A percentile compares a stretch with the other conserved stretches of the same genome.
These are phyloP conservation scores for Berberis thunbergii DNA, from an alignment of 164 flowering plant species.

Conservation along the genomic window DNA sequence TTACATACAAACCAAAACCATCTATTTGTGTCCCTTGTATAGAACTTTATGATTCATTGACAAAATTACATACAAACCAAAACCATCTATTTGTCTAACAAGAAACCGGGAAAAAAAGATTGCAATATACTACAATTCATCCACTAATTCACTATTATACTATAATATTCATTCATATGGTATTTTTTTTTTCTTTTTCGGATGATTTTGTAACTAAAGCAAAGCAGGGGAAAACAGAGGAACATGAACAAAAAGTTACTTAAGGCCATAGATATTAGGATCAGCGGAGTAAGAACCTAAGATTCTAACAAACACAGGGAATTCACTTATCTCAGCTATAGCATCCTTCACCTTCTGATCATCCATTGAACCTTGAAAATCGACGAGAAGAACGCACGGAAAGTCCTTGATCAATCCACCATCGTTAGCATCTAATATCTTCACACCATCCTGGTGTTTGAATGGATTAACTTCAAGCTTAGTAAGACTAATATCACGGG, in stretches of 20 bases:
- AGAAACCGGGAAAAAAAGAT: neutral
- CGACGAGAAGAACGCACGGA: conserved; percentile 16
- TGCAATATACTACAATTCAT: neutral
- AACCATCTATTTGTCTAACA: neutral
- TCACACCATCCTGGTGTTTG: conserved; percentile 5
- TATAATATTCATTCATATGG: neutral
- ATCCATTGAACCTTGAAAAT: conserved; percentile 20
- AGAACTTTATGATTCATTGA: too few relatives aligned
- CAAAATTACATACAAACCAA: too few relatives aligned
- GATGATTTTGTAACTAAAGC: neutral
- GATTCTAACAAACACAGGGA: conserved; percentile 15
- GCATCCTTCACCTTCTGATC: conserved; percentile 23
- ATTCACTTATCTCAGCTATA: conserved; percentile 13
- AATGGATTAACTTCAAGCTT: conserved; percentile 17
- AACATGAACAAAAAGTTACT: conserved; percentile 1
- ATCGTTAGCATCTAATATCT: conserved; percentile 13
- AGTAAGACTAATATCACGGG: conserved; percentile 17
- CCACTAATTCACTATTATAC: neutral
- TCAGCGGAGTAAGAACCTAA: conserved; percentile 21
- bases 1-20: too few relatives aligned
- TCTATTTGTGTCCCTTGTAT: too few relatives aligned
- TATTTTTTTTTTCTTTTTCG: neutral
- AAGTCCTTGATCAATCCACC: conserved; percentile 12
- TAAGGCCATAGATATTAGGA: conserved; percentile 18
- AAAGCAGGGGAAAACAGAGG: neutral